These are phyloP conservation scores for Globisporangium viniferum DNA, from an alignment of 352 stramenopile genomes.

Conservation along the genomic window DNA sequence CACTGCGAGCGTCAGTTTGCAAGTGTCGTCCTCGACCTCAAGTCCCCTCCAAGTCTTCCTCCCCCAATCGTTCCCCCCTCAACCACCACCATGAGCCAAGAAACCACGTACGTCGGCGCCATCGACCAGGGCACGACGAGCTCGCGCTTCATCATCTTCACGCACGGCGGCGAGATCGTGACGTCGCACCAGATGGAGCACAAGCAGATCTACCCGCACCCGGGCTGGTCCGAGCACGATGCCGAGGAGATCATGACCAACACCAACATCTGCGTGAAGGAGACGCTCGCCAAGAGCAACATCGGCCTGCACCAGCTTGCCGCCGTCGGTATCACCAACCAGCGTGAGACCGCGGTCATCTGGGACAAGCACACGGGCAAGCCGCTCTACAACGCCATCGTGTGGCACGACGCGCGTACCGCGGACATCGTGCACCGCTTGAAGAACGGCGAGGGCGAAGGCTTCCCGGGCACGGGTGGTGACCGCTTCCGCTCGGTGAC, in stretches of 20 bases:
- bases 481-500: constrained; percentile 84
- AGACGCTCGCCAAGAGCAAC: constrained; percentile 66
- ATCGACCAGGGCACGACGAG: constrained; percentile 98
- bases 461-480: constrained; percentile 44
- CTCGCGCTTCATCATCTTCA: constrained; percentile 96
- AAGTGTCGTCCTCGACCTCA: constrained; percentile 25
- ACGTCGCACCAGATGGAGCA: constrained; percentile 94
- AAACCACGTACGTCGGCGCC: constrained; percentile 65
- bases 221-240: constrained; percentile 98
- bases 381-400: constrained; percentile 98
- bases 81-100: constrained; percentile 31
- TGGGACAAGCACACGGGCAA: constrained; percentile 96
- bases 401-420: constrained; percentile 98
- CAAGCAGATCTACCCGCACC: constrained; percentile 94
- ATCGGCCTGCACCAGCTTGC: constrained; percentile 75
- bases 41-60: background rate
- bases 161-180: constrained; percentile 86
- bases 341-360: constrained; percentile 97
- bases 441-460: constrained; percentile 58
- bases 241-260: constrained; percentile 94
- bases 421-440: constrained; percentile 85
- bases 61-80: background rate
- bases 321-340: constrained; percentile 98
- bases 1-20: constrained; percentile 27
- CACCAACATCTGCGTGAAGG: constrained; percentile 67